Conservation (phyloP, 768 basidiomycete species). For the Tricholomella constricta region DNA sequence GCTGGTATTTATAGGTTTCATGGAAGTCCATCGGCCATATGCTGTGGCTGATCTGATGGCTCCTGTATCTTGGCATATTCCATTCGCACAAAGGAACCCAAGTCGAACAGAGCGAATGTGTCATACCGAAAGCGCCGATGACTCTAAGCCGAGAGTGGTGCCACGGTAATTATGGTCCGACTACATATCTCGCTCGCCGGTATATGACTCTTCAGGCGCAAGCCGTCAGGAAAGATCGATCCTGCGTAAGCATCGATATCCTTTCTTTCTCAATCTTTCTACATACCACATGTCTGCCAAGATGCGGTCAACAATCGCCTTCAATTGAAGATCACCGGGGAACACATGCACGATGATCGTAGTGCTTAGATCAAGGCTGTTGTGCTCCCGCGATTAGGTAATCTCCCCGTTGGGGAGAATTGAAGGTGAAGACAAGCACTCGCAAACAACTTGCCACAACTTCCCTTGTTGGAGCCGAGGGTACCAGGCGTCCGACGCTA, state of each 20-base stretch:
- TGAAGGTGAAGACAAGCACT: not conserved
- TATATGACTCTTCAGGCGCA: no score
- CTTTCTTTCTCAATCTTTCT: no score
- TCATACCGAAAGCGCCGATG: not conserved
- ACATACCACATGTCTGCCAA: not conserved
- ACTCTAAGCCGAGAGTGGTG: not conserved
- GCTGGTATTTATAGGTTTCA: conserved; percentile 1
- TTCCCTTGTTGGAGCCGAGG: conserved; percentile 5
- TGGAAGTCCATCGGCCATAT: not conserved
- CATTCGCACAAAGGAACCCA: not conserved
- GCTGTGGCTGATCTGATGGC: not conserved
- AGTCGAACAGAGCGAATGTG: not conserved
- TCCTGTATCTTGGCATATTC: not conserved
- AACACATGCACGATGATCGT: no score
- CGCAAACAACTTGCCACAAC: not conserved
- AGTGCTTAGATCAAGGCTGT: no score
- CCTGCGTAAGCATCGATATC: not conserved
- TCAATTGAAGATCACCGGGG: not conserved
- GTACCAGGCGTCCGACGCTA: not conserved
- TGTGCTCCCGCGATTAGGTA: not conserved
- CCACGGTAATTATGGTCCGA: no score
- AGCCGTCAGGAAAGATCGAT: not conserved
- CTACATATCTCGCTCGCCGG: not conserved
- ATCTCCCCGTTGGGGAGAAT: not conserved
- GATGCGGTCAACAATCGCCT: conserved; percentile 1